phyloP scores from a whole-genome alignment of 1,284 basidiomycete genomes.

The Apiotrichum veenhuisii region DNA sequence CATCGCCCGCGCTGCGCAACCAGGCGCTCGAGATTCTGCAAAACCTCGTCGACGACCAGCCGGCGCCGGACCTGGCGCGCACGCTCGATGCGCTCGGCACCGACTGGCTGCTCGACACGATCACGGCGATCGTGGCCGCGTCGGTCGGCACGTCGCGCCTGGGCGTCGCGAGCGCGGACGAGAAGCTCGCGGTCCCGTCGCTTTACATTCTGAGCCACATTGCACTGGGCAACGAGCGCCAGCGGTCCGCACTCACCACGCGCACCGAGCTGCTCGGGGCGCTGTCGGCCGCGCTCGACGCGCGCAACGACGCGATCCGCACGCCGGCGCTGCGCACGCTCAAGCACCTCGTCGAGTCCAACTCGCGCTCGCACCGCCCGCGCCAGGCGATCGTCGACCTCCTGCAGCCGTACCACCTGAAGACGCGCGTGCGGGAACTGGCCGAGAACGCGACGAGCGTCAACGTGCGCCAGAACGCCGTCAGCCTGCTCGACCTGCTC shows the following conservation, averaged over 20 bases:
- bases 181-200: conserved; percentile 20
- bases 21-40: conserved; percentile 44
- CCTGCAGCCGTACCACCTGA: conserved; percentile 42
- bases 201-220: conserved; percentile 43
- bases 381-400: conserved; percentile 37
- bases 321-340: conserved; percentile 38
- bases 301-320: conserved; percentile 30
- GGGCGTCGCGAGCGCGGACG: conserved; percentile 2
- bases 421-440: conserved; percentile 29
- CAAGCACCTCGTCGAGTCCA: conserved; percentile 42
- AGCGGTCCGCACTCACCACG: conserved; percentile 29
- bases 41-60: conserved; percentile 44
- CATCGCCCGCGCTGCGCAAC: conserved; percentile 29
- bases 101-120: conserved; percentile 24
- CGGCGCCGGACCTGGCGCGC: conserved; percentile 29
- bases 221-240: conserved; percentile 40
- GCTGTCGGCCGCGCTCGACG: conserved; percentile 22
- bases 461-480: conserved; percentile 28
- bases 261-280: conserved; percentile 36
- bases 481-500: conserved; percentile 30
- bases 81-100: conserved; percentile 38
- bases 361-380: conserved; percentile 29
- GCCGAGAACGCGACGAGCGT: conserved; percentile 25
- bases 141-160: not conserved
- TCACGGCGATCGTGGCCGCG: not conserved